Conservation (phyloP, 225 moss, liverwort and hornwort genomes). For the Climacium dendroides region DNA sequence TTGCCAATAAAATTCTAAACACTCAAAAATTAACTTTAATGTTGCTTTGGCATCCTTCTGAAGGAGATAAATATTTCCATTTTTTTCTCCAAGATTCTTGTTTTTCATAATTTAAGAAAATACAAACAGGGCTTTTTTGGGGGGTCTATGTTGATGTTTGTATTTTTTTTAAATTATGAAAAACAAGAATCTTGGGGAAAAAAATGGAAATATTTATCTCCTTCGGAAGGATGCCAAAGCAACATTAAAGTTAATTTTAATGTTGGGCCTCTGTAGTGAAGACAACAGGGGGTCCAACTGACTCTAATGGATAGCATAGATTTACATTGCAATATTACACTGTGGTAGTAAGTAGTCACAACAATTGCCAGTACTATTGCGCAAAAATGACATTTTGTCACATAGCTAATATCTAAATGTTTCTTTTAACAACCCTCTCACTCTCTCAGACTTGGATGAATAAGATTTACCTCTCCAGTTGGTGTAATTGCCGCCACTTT, state of each 20-base stretch:
- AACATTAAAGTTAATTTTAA: no score
- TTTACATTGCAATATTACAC: background rate
- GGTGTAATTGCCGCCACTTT: slow-evolving; percentile 10
- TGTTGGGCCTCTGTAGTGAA: no score
- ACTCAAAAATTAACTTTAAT: background rate
- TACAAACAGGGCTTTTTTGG: no score
- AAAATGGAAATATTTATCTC: no score
- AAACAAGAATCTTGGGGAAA: no score
- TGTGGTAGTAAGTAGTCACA: no score
- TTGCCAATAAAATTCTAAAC: background rate
- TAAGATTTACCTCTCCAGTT: slow-evolving; percentile 27
- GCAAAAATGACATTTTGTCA: background rate
- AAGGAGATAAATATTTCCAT: background rate
- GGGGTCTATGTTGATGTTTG: no score
- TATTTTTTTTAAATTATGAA: no score
- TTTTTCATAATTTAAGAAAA: background rate
- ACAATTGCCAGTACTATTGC: background rate
- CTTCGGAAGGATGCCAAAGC: no score
- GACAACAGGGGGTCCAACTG: no score
- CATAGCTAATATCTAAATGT: background rate
- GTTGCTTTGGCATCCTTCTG: background rate
- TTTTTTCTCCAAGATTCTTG: background rate
- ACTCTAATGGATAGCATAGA: background rate
- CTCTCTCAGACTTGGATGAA: background rate
- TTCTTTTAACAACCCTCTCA: background rate